Evolutionary conservation across 257 asterid species (phyloP).

Genomic region (Capsicum chinense): DNA sequence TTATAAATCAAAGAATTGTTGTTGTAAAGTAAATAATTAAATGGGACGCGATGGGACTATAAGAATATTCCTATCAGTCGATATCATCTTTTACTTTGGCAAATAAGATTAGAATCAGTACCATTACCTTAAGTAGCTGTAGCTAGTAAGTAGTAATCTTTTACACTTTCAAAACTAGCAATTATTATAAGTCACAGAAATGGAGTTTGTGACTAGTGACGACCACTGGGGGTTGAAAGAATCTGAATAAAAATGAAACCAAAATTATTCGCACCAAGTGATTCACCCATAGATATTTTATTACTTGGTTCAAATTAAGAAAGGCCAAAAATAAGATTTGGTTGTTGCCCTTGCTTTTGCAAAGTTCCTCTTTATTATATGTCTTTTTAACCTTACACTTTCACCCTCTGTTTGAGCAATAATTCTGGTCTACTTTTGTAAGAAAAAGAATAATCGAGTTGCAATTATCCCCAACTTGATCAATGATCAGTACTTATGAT

Average conservation of each 20-base stretch:
- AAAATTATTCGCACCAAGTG: not conserved
- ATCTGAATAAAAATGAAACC: not conserved
- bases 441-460: not conserved
- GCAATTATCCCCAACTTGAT: not conserved
- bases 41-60: not conserved
- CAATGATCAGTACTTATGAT: not conserved
- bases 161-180: not conserved
- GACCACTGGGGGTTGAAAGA: not conserved
- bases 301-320: not conserved
- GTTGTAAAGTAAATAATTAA: not conserved
- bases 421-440: not conserved
- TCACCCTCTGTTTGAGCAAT: not conserved
- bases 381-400: not conserved
- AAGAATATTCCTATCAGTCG: not conserved
- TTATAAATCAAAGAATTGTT: not conserved
- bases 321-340: not conserved
- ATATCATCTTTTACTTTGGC: constrained; percentile 9
- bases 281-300: not conserved
- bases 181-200: not conserved
- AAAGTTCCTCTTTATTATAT: not conserved
- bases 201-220: not conserved
- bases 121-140: not conserved
- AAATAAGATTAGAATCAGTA: constrained; percentile 15
- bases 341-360: constrained; percentile 10
- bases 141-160: no score